Percentiles rank a stretch among this genome's conserved stretches.
phyloP scores from a whole-genome alignment of 805 yeast species.

The Maudiozyma pseudohumilis region DNA sequence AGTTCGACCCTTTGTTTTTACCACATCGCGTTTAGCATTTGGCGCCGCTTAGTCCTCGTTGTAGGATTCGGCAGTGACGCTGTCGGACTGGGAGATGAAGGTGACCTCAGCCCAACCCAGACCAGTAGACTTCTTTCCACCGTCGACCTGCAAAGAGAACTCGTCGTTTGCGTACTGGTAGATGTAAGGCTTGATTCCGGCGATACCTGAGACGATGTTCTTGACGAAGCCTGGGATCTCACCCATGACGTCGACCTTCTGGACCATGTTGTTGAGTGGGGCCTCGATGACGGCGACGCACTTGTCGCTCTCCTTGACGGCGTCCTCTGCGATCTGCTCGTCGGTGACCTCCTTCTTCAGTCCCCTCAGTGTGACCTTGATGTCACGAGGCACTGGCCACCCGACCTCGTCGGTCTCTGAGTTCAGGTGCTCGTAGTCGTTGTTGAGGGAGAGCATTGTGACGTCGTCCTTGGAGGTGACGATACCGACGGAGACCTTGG shows the following conservation, averaged over 20 bases:
- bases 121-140: constrained; percentile 17
- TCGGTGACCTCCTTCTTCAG: constrained; percentile 36
- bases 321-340: constrained; percentile 29
- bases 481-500: constrained; percentile 73
- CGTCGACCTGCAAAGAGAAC: constrained; percentile 18
- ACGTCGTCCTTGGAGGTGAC: constrained; percentile 56
- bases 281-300: constrained; percentile 50
- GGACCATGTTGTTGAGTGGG: constrained; percentile 51
- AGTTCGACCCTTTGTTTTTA: too few species aligned
- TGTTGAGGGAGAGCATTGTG: constrained; percentile 54
- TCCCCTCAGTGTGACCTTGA: constrained; percentile 51
- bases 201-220: constrained; percentile 85
- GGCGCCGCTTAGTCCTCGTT: constrained; percentile 1
- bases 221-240: constrained; percentile 93
- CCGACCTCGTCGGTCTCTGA: constrained; percentile 66
- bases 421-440: constrained; percentile 50
- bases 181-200: constrained; percentile 94
- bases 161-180: constrained; percentile 73
- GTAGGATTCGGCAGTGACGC: constrained; percentile 4
- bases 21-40: too few species aligned
- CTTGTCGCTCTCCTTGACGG: constrained; percentile 21
- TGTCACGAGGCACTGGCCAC: constrained; percentile 76
- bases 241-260: constrained; percentile 95
- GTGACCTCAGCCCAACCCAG: constrained; percentile 28
- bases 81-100: constrained; percentile 27